These are phyloP conservation scores for Chlorella sorokiniana DNA, from an alignment of 139 green algal species.

Conservation along the genomic window DNA sequence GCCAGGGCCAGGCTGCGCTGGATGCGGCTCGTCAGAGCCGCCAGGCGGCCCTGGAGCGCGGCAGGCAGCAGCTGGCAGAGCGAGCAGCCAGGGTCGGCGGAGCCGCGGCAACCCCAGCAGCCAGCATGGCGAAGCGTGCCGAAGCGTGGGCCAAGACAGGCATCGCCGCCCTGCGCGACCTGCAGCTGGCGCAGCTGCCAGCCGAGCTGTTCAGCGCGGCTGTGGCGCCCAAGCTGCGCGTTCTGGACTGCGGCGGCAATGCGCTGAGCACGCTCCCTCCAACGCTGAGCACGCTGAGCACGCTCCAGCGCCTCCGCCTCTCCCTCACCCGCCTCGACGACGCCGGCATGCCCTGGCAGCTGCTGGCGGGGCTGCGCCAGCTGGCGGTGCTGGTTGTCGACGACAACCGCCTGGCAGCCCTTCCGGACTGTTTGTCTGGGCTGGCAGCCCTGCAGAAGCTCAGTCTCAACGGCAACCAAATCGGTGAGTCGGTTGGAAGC, in stretches of 20 bases:
- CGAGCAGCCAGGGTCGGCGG: not conserved
- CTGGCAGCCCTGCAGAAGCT: constrained; percentile 37
- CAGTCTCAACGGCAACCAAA: constrained; percentile 48
- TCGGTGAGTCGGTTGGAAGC: too few species aligned
- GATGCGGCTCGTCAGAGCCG: constrained; percentile 33
- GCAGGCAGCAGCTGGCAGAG: not conserved
- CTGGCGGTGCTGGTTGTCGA: constrained; percentile 39
- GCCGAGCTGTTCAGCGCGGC: constrained; percentile 12
- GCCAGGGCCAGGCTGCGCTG: constrained; percentile 30
- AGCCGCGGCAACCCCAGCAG: not conserved
- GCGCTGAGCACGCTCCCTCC: constrained; percentile 38
- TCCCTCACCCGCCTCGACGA: constrained; percentile 48
- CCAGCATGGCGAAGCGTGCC: constrained; percentile 43
- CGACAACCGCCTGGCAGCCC: constrained; percentile 39
- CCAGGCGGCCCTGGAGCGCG: constrained; percentile 37
- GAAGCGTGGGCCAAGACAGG: constrained; percentile 62
- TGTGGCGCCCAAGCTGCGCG: constrained; percentile 11
- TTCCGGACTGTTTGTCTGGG: constrained; percentile 19
- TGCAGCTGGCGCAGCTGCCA: constrained; percentile 47
- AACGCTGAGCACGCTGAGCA: constrained; percentile 30
- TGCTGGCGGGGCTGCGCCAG: constrained; percentile 33
- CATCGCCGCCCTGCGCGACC: constrained; percentile 58
- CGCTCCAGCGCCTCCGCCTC: constrained; percentile 53
- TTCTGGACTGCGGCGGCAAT: constrained; percentile 56
- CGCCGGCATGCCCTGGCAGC: constrained; percentile 37